These are phyloP conservation scores for Artemisia annua DNA, from an alignment of 129 eudicot genomes.

Conservation along the genomic window DNA sequence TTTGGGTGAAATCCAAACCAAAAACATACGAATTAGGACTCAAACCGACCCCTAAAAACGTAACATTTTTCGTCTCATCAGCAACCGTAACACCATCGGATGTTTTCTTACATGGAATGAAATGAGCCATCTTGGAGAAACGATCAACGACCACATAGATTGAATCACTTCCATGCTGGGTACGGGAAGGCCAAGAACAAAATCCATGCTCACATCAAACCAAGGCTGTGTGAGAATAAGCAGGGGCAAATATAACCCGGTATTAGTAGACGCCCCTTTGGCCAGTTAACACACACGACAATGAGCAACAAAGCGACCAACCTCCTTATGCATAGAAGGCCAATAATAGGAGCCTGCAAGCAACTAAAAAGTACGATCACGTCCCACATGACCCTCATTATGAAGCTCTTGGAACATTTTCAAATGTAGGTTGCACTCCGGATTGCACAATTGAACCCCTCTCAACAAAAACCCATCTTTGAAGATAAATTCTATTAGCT, in stretches of 20 bases:
- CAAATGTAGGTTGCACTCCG: constrained; percentile 4
- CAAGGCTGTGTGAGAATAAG: background rate
- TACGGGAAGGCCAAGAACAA: too few relatives aligned
- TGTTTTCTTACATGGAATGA: background rate
- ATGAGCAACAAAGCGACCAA: background rate
- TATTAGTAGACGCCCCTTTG: background rate
- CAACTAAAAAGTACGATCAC: constrained; percentile 4
- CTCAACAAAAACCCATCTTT: background rate
- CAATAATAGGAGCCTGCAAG: constrained; percentile 6
- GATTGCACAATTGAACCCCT: background rate
- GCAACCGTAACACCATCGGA: background rate
- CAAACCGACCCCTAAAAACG: too few relatives aligned
- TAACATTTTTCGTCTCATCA: too few relatives aligned
- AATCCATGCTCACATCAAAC: background rate
- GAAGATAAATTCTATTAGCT: too few relatives aligned
- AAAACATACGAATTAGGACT: too few relatives aligned
- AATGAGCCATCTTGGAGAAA: background rate
- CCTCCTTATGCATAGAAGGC: background rate
- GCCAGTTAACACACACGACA: background rate
- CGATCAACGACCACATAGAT: background rate
- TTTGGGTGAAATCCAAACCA: too few relatives aligned
- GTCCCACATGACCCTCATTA: background rate
- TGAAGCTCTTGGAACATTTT: constrained; percentile 8
- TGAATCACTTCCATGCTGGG: background rate
- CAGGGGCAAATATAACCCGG: background rate